Conservation (phyloP, 192 early-diverging fungal genomes). For the Coemansia sp. region DNA sequence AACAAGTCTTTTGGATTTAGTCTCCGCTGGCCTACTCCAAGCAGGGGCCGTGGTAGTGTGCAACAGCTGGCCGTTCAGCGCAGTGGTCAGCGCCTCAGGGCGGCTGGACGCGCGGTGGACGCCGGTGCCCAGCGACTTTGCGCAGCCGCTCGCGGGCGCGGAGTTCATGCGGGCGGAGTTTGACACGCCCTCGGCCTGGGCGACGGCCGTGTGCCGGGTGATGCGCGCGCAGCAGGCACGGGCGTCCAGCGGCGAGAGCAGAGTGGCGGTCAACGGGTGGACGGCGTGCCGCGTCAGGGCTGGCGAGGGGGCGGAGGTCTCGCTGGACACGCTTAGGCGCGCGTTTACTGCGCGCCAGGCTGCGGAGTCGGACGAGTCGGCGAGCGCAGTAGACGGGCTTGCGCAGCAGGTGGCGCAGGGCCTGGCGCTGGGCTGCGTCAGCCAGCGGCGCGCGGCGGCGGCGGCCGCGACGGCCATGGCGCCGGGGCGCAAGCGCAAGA, state of each 20-base stretch:
- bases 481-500: constrained; percentile 50
- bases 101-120: constrained; percentile 40
- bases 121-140: constrained; percentile 29
- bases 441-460: constrained; percentile 40
- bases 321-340: constrained; percentile 36
- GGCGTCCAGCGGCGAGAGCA: constrained; percentile 26
- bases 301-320: constrained; percentile 19
- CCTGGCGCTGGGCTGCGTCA: constrained; percentile 40
- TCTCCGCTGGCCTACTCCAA: constrained; percentile 30
- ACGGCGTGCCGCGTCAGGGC: constrained; percentile 61
- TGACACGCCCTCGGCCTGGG: constrained; percentile 68
- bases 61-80: constrained; percentile 54
- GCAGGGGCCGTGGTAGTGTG: constrained; percentile 37
- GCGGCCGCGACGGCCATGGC: constrained; percentile 15
- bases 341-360: constrained; percentile 21
- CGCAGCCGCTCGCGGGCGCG: constrained; percentile 14
- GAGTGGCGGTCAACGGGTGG: constrained; percentile 70
- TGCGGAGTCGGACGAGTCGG: background rate
- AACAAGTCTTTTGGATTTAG: constrained; percentile 20
- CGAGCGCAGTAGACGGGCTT: constrained; percentile 38
- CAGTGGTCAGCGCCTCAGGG: constrained; percentile 33
- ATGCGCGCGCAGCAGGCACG: constrained; percentile 42
- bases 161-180: constrained; percentile 55
- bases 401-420: constrained; percentile 40
- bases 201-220: constrained; percentile 62